phyloP scores from a whole-genome alignment of 768 basidiomycete species.

The Russula vinacea region DNA sequence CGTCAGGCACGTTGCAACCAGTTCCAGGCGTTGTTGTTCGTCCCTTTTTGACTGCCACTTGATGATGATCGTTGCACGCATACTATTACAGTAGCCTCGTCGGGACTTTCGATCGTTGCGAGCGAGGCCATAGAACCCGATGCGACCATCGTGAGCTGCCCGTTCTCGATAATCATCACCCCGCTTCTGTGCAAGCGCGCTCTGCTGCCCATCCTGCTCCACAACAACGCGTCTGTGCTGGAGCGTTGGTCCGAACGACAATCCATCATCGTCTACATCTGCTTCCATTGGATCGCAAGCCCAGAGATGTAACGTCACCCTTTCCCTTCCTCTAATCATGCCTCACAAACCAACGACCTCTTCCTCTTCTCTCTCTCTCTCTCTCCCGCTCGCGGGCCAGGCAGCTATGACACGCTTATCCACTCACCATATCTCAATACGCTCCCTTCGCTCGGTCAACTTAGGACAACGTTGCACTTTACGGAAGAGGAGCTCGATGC shows the following conservation, averaged over 20 bases:
- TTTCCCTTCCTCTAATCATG: not conserved
- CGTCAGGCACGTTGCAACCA: constrained; percentile 41
- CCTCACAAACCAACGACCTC: not conserved
- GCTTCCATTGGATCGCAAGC: constrained; percentile 56
- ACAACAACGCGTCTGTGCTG: constrained; percentile 30
- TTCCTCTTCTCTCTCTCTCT: constrained; percentile 5
- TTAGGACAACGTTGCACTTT: constrained; percentile 77
- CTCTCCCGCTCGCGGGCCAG: constrained; percentile 13
- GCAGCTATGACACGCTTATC: constrained; percentile 23
- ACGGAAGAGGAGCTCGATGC: constrained; percentile 55
- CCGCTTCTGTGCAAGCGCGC: constrained; percentile 46
- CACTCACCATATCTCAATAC: constrained; percentile 65
- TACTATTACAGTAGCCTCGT: constrained; percentile 28
- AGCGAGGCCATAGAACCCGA: constrained; percentile 47
- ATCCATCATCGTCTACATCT: constrained; percentile 63
- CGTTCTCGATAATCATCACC: constrained; percentile 63
- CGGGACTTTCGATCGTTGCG: constrained; percentile 54
- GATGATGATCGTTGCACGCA: too few relatives aligned
- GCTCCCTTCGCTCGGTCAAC: constrained; percentile 54
- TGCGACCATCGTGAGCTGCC: constrained; percentile 59
- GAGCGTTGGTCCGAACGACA: constrained; percentile 60
- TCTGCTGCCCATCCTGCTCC: constrained; percentile 44
- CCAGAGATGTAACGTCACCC: constrained; percentile 38
- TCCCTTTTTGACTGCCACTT: too few relatives aligned
- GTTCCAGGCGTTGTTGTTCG: too few relatives aligned